Evolutionary conservation across 495 filamentous ascomycete species (phyloP), one percentile per base, ranked within the genome.

Genomic region (Penicillium robsamsonii): DNA sequence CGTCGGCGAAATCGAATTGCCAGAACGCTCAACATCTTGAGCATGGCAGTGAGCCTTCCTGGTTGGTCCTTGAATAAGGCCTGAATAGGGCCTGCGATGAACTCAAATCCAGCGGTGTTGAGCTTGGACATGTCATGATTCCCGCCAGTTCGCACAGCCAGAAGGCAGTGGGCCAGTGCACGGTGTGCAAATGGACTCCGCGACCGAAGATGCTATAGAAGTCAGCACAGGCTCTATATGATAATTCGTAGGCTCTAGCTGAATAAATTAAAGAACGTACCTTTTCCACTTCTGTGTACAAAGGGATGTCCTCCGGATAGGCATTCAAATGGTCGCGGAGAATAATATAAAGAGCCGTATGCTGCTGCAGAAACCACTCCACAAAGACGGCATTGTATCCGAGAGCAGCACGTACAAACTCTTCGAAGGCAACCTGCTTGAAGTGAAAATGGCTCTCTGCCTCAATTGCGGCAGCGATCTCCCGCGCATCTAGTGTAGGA

Each of bases 361-460:
- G 75, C 49, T 78, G 74, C 7, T 68, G 60, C 5, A 78, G 58
- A 30, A 78, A 78, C 72, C 72, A 76, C 18, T 78, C 70, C 24
- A 75, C 70, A 4, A 64, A 59, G 8, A 56, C 17, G 3, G 68
- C 56, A 38, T 54, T 31, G 27, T 75, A 76, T 1, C 72, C 74
- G 50, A 78, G 55, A 5, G 75, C 64, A 38, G 70, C 71, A 13
- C 75, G 70, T 18, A 78, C 72, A 30, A 74, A 51, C 25, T 74
- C 73, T 49, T 78, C 74, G 44, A 78, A 78, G 6, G 66, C 61
- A 50, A 78, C 67, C 9, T 61, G 70, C 17, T 52, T 66, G 22
- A 76, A 75, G n/a, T 76, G 75, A 25, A 74, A 62, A 63, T 75
- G 74, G 42, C 75, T 78, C 57, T 76, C 74, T 5, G 66, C 60